Percentiles rank a stretch among this genome's conserved stretches.
Conservation (phyloP, 2,329 filamentous ascomycete species). For the Fusarium sp. region DNA sequence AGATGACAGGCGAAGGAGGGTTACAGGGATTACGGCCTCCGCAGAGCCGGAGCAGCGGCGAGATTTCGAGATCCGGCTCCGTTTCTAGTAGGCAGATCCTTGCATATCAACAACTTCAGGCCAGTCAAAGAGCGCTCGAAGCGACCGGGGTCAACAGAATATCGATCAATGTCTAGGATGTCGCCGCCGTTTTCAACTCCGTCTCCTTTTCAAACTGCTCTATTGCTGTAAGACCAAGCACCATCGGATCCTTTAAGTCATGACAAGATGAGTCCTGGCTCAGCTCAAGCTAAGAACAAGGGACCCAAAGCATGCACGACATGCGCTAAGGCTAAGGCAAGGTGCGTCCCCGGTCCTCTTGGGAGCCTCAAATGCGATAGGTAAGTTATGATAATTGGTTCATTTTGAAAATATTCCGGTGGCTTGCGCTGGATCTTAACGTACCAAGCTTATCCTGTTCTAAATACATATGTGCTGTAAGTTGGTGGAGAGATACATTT, state of each 20-base stretch:
- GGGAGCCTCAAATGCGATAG: conserved; percentile 60
- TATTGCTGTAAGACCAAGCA: conserved; percentile 18
- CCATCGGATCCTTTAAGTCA: conserved; percentile 19
- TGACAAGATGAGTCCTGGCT: conserved; percentile 40
- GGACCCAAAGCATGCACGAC: conserved; percentile 63
- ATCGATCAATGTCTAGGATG: conserved; percentile 30
- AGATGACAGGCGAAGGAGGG: background rate
- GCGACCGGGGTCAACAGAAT: conserved; percentile 26
- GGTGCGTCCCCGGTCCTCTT: conserved; percentile 59
- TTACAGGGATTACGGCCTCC: background rate
- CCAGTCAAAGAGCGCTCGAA: conserved; percentile 35
- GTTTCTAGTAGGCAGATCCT: conserved; percentile 31
- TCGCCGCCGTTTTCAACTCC: conserved; percentile 31
- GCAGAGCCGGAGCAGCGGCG: conserved; percentile 47
- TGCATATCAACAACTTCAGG: conserved; percentile 27
- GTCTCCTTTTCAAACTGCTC: conserved; percentile 39
- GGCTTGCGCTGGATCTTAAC: conserved; percentile 1
- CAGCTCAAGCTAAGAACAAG: conserved; percentile 49
- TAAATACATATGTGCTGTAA: conserved; percentile 5
- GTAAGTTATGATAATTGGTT: conserved; percentile 49
- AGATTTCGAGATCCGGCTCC: conserved; percentile 46
- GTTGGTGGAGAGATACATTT: conserved; percentile 16
- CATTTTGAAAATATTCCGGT: background rate
- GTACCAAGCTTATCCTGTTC: background rate
- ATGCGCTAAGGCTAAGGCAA: conserved; percentile 64